Evolutionary conservation across 306 rosid genomes (phyloP).

Genomic region (Fragaria ananassa): DNA sequence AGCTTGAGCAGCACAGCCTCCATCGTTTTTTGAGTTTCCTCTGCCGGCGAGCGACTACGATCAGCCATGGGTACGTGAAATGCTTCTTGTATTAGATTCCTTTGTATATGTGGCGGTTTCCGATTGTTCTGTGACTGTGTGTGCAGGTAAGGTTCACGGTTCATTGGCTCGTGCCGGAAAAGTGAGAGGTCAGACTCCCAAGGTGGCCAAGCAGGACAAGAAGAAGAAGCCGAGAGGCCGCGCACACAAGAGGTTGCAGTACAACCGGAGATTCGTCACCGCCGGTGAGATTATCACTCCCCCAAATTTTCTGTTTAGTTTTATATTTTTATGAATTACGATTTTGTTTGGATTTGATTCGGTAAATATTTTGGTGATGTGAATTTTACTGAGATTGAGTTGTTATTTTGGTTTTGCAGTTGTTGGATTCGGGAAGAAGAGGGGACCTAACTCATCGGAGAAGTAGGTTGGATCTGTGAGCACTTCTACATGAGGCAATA

Average conservation of each 20-base stretch:
- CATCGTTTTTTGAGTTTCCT: background rate
- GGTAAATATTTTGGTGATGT: too few species aligned
- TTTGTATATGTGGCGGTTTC: background rate
- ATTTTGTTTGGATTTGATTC: background rate
- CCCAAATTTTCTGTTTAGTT: too few species aligned
- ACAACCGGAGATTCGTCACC: slow-evolving; percentile 64
- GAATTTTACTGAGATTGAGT: background rate
- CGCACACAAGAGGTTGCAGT: slow-evolving; percentile 63
- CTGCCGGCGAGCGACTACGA: background rate
- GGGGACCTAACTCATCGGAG: slow-evolving; percentile 61
- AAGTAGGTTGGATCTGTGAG: slow-evolving; percentile 28
- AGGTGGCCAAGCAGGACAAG: slow-evolving; percentile 69
- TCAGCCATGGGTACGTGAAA: slow-evolving; percentile 25
- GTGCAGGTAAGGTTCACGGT: slow-evolving; percentile 64
- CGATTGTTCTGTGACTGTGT: slow-evolving; percentile 9
- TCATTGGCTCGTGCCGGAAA: slow-evolving; percentile 69
- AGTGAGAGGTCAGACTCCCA: slow-evolving; percentile 68
- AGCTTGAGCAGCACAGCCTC: background rate
- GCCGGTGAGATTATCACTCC: slow-evolving; percentile 34
- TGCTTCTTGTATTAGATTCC: background rate
- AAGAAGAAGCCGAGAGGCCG: slow-evolving; percentile 63
- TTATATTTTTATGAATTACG: too few species aligned
- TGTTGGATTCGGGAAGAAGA: slow-evolving; percentile 58
- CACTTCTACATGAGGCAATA: slow-evolving; percentile 7
- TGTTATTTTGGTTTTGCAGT: slow-evolving; percentile 22